Percentiles rank a stretch among this genome's conserved stretches.
Conservation (phyloP, 2,329 filamentous ascomycete species). For the Diaporthe helianthi region DNA sequence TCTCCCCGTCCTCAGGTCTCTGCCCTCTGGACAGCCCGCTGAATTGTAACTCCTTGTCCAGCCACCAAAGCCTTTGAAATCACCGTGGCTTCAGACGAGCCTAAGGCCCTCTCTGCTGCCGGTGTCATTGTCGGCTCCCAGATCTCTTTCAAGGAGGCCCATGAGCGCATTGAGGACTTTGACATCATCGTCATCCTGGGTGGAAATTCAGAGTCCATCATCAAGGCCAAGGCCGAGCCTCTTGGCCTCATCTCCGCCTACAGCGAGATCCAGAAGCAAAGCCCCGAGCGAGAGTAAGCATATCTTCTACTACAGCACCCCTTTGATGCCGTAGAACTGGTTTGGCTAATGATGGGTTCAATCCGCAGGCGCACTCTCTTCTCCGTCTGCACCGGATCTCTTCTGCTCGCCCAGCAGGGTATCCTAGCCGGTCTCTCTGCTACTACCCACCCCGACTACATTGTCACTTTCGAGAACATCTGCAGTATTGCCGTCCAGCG, state of each 20-base stretch:
- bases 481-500: conserved; percentile 76
- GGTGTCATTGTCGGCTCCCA: conserved; percentile 76
- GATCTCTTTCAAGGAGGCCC: conserved; percentile 79
- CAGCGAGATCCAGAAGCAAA: conserved; percentile 79
- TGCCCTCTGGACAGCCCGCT: conserved; percentile 1
- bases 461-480: conserved; percentile 81
- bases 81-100: conserved; percentile 61
- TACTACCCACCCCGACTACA: conserved; percentile 82
- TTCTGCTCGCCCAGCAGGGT: conserved; percentile 78
- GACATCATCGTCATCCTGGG: conserved; percentile 82
- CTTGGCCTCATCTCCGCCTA: conserved; percentile 77
- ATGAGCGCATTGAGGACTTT: conserved; percentile 76
- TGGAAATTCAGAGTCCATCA: conserved; percentile 67
- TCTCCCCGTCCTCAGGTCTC: conserved; percentile 5
- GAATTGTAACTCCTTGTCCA: conserved; percentile 39
- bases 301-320: not conserved
- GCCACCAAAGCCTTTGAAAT: conserved; percentile 65
- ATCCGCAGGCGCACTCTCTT: conserved; percentile 68
- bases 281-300: conserved; percentile 71
- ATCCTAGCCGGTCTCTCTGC: conserved; percentile 80
- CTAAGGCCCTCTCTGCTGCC: conserved; percentile 64
- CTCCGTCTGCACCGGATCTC: conserved; percentile 79
- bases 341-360: conserved; percentile 1
- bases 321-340: not conserved
- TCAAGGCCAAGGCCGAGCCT: conserved; percentile 73